These are phyloP conservation scores for Pyrenophora teres DNA, from an alignment of 2,329 filamentous ascomycete species.

Conservation along the genomic window DNA sequence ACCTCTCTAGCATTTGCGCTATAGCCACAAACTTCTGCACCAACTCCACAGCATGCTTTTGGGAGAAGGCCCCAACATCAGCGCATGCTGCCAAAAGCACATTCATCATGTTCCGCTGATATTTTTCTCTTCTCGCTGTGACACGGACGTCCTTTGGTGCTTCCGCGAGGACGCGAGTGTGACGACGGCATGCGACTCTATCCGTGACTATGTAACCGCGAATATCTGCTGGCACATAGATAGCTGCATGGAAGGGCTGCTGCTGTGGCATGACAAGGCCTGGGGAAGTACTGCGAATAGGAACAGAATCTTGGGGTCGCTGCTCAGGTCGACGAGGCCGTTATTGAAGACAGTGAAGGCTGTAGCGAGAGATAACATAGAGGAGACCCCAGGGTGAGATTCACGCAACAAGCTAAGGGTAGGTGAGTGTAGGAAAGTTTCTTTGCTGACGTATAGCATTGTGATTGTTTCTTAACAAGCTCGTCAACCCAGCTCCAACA, in stretches of 20 bases:
- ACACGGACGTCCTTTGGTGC: neutral
- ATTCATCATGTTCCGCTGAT: neutral
- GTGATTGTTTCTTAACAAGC: slow-evolving; percentile 1
- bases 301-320: too few species aligned
- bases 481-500: neutral
- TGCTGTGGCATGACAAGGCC: neutral
- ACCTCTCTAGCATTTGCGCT: neutral
- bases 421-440: too few species aligned
- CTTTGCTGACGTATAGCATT: neutral
- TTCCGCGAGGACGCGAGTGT: neutral
- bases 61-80: neutral
- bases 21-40: slow-evolving; percentile 7
- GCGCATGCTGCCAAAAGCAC: neutral
- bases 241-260: neutral
- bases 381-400: too few species aligned
- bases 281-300: neutral
- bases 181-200: neutral
- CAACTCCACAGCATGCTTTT: neutral
- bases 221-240: neutral
- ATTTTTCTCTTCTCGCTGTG: neutral
- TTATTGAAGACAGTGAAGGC: too few species aligned
- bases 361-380: too few species aligned
- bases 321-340: too few species aligned
- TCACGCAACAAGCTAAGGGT: too few species aligned
- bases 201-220: neutral